Conservation (phyloP, 2,329 filamentous ascomycete genomes). For the Ilyonectria robusta region DNA sequence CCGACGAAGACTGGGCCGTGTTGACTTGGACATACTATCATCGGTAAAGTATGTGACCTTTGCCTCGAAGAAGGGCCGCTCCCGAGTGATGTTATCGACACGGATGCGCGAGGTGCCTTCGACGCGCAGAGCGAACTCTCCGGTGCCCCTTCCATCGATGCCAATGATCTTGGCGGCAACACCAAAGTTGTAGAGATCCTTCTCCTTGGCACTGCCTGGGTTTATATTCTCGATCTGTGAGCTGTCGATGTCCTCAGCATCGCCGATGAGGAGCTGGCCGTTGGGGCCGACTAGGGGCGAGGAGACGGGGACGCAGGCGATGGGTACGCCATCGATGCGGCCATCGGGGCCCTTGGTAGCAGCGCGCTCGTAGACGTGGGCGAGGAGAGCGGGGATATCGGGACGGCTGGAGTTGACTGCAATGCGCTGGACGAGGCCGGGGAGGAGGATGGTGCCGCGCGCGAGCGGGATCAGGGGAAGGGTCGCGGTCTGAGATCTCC, state of each 20-base stretch:
- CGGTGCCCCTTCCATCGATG: constrained; percentile 80
- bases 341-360: constrained; percentile 76
- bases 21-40: constrained; percentile 64
- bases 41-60: constrained; percentile 81
- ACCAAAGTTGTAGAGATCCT: constrained; percentile 86
- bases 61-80: constrained; percentile 89
- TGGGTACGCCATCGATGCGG: constrained; percentile 77
- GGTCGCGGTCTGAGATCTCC: constrained; percentile 59
- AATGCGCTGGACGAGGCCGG: constrained; percentile 87
- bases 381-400: constrained; percentile 90
- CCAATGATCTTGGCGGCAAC: constrained; percentile 85
- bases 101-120: constrained; percentile 86
- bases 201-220: constrained; percentile 72
- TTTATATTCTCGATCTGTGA: constrained; percentile 64
- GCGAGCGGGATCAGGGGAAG: constrained; percentile 88
- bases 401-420: constrained; percentile 83
- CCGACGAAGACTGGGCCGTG: neutral
- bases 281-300: constrained; percentile 81
- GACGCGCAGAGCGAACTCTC: constrained; percentile 87
- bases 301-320: constrained; percentile 89
- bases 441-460: constrained; percentile 85
- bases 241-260: constrained; percentile 67
- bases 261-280: constrained; percentile 82
- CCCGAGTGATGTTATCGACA: constrained; percentile 75
- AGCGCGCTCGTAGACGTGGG: constrained; percentile 84